Percentiles rank a stretch among this genome's conserved stretches.
Evolutionary conservation across 208 protist genomes (phyloP).

Genomic region (Naegleria gruberi): DNA sequence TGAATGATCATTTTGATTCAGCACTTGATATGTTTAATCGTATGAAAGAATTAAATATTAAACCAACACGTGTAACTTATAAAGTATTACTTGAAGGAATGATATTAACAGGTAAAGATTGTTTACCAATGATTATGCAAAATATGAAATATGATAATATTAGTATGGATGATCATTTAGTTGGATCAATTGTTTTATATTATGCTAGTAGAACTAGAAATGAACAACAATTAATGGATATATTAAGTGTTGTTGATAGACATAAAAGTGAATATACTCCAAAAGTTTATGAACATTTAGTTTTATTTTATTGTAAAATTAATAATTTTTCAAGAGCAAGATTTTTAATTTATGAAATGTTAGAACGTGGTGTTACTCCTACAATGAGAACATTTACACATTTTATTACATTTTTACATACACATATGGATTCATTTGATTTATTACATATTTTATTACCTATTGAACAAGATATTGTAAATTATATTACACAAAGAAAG

Average conservation of each 20-base stretch:
- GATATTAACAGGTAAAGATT: not conserved
- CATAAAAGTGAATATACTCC: not conserved
- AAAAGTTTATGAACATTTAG: not conserved
- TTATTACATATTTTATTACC: not conserved
- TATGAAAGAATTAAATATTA: not conserved
- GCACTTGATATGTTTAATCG: not conserved
- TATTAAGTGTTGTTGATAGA: not conserved
- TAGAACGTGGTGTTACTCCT: not conserved
- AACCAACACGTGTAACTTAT: not conserved
- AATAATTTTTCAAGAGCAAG: not conserved
- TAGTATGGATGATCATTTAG: not conserved
- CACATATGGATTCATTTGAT: not conserved
- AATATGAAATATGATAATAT: not conserved
- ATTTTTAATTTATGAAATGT: not conserved
- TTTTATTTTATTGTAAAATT: not conserved
- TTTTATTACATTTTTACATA: not conserved
- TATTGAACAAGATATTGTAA: not conserved
- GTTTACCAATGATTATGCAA: not conserved
- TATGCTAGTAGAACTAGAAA: not conserved
- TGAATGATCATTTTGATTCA: not conserved
- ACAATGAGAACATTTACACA: not conserved
- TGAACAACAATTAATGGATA: not conserved
- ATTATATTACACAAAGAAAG: not conserved
- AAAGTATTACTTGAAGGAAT: not conserved
- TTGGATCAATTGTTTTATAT: not conserved